Evolutionary conservation across 2,329 filamentous ascomycete genomes (phyloP).

Genomic region (Aspergillus hiratsukae): DNA sequence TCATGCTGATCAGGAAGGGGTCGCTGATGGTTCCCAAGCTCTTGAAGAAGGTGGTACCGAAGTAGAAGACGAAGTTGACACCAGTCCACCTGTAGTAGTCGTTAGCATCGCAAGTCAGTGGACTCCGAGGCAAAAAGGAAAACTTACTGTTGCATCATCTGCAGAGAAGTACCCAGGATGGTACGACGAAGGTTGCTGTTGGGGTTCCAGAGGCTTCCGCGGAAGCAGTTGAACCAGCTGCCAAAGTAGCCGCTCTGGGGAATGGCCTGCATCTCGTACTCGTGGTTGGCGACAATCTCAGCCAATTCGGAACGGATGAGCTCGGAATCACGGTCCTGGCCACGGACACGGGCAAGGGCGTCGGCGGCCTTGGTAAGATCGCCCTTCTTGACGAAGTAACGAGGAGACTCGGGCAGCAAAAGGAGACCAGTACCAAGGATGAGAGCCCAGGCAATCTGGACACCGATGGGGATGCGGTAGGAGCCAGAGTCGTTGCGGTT

Average conservation of each 20-base stretch:
- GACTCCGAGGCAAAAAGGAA: constrained; percentile 19
- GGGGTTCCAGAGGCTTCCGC: constrained; percentile 49
- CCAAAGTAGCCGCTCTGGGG: constrained; percentile 61
- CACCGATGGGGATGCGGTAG: constrained; percentile 74
- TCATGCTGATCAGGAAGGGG: constrained; percentile 75
- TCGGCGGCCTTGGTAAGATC: constrained; percentile 60
- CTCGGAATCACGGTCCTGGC: constrained; percentile 66
- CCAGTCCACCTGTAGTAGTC: constrained; percentile 54
- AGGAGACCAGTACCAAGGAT: constrained; percentile 69
- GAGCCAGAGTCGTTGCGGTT: constrained; percentile 57
- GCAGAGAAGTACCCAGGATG: constrained; percentile 66
- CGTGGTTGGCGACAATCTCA: constrained; percentile 85
- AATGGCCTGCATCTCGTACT: constrained; percentile 70
- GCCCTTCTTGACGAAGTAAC: constrained; percentile 78
- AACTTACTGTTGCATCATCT: constrained; percentile 69
- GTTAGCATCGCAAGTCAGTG: not conserved
- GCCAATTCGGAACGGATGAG: constrained; percentile 74
- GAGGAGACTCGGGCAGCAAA: constrained; percentile 77
- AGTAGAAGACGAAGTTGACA: constrained; percentile 92
- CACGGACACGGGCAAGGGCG: constrained; percentile 65
- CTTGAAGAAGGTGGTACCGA: constrained; percentile 79
- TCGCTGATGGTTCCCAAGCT: constrained; percentile 70
- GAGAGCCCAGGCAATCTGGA: constrained; percentile 77
- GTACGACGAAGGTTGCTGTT: constrained; percentile 60
- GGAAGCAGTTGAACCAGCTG: constrained; percentile 65